Evolutionary conservation across 2,329 filamentous ascomycete genomes (phyloP), one percentile per base, ranked within the genome.

Genomic region (Sarocladium strictum): DNA sequence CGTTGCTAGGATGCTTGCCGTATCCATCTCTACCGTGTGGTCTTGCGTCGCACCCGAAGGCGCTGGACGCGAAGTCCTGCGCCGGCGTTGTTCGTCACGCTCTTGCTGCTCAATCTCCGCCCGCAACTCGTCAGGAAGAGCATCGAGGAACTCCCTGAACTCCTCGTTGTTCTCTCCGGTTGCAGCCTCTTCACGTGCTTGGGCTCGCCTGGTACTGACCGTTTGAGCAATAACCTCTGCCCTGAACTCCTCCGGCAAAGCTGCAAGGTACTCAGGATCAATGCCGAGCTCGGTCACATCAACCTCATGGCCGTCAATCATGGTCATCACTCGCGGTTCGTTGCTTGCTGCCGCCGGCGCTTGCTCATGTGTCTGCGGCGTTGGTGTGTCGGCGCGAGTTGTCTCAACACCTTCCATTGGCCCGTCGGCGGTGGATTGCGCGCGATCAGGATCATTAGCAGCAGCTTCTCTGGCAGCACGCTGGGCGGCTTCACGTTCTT

Each of bases 231-330:
- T 89, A 50, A 99, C 94, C 67, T 99, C 94, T 69, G 97, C 93
- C 45, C 94, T 83, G 65, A 97, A 85, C 58, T 99, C 95, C 62
- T 99, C 94, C 0, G 94, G 94, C n/a, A 99, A 75, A n/a, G 93
- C 95, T 56, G 94, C 90, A 6, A 99, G 82, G 69, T 97, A 99
- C 55, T 96, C 92, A 15, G 88, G 83, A 66, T 99, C 94, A 62
- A 99, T 97, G 50, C 93, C 92, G 58, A 99, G 79, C 57, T 90
- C 89, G 0, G 94, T 99, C 50, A 99, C 94, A 67, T 99, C 94
- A 53, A 96, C 83, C 63, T 94, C 85, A 59, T 89, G 87, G 24
- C 92, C 93, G 57, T 92, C 79, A 54, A 99, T 91, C 2, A 82
- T 92, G 15, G 90, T 95, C 62, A 86, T 86, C 27, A 96, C 80